Evolutionary conservation across 805 yeast species (phyloP), one percentile per base, ranked within the genome.

Genomic region (Ogataea philodendri): DNA sequence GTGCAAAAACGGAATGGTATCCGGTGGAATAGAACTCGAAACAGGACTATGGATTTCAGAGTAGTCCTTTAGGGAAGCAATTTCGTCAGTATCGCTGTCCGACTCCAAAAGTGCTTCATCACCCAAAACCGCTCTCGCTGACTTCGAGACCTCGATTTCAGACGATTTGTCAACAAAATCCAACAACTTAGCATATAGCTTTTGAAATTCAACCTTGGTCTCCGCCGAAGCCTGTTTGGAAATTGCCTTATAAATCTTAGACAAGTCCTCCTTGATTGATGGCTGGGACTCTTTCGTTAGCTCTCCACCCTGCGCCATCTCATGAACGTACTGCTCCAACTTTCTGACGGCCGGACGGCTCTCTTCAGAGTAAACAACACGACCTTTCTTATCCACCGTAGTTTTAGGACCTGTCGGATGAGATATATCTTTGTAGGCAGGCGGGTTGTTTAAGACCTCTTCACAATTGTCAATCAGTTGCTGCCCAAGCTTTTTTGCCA

Each of bases 331-430:
- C 62, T 89, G 90, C 67, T 93, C 96, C 46, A 93, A 75, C 63
- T 93, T 93, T 66, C 97, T 81, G 46, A 89, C 94, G 44, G 90
- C 77, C 32, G 89, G 85, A 66, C 95, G 84, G 59, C 86, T 80
- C 44, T 74, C 82, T 69, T 93, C 98, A 42, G 78, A 71, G 66
- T 87, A 93, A 41, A 70, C 73, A 56, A 93, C 76, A 59, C 80
- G 84, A 65, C 98, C 98, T 69, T 82, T 86, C 47, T 78, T 74
- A 55, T 85, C 95, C 51, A 93, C 83, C 26, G 76, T 70, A 27
- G 97, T 90, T 63, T 84, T 80, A 52, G 98, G 98, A 50, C 95
- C 96, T 36, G 95, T 85, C 61, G 97, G 97, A 58, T 81, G 81
- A 42, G 86, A 74, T 44, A 93, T 94, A 61, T 93, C 97, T 67